Conservation (phyloP, 75 land plant species). For the Adiantum capillusveneris region DNA sequence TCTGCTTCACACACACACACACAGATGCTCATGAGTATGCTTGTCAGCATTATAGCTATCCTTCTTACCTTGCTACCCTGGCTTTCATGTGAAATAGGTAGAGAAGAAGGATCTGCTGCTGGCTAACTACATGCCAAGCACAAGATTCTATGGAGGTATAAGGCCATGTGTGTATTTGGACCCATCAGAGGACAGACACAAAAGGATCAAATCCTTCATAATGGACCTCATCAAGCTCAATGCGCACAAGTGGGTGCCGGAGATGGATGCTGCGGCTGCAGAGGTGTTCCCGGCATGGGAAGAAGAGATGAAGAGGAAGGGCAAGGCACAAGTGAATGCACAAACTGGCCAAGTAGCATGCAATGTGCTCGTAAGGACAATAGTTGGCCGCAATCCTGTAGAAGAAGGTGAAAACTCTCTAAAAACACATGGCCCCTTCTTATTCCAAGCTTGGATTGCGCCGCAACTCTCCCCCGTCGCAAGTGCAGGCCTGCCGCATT, state of each 20-base stretch:
- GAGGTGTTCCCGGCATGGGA: neutral
- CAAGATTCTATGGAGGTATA: constrained; percentile 13
- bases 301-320: neutral
- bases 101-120: constrained; percentile 22
- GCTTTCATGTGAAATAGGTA: neutral
- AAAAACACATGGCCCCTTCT: constrained; percentile 2
- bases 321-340: neutral
- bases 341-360: constrained; percentile 10
- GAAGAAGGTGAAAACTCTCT: constrained; percentile 8
- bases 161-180: constrained; percentile 14
- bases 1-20: no score
- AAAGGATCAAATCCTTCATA: constrained; percentile 8
- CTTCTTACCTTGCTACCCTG: no score
- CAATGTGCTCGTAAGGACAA: constrained; percentile 15
- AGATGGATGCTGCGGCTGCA: neutral
- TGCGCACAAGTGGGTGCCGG: constrained; percentile 6
- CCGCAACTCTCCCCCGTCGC: constrained; percentile 9
- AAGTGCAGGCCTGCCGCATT: neutral
- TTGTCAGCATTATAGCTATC: no score
- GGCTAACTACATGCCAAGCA: constrained; percentile 20
- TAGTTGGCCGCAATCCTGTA: constrained; percentile 12
- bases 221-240: neutral
- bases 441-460: constrained; percentile 7
- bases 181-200: constrained; percentile 22
- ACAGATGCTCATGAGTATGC: no score